Base-by-base conservation (phyloP, 441 rosid species). In the Arabidopsis lyrata region DNA sequence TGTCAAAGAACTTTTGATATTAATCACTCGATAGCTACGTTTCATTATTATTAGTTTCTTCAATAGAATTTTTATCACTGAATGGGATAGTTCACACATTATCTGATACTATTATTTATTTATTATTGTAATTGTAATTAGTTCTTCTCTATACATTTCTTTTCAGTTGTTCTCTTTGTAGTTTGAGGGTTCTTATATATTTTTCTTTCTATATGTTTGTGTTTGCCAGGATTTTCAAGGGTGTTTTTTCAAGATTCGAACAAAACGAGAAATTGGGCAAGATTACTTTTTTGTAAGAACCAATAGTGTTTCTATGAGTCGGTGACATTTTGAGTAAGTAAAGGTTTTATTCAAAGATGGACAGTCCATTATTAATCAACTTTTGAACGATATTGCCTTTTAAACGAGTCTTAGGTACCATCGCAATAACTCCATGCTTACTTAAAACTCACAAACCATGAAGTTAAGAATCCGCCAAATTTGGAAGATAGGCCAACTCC, bases 381-480 rank as follows among this genome's bases (percentile, higher is more conserved):
- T 60, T 27, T 53, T 47, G 27, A 68, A 69, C 63, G 65, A 57
- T 63, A 56, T 77, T 66, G 80, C 73, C 68, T 42, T 77, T 76
- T 64, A 31, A 56, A 48, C 48, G 62, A 48, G 72, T 71, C 63
- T 63, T 77, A 70, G 73, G 80, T 71, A 64, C 29, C 18, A 77
- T 41, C 68, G 77, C 79, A 76, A 76, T 70, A 76, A 69, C 75
- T 69, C 66, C 18, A 45, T 27, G 29, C 54, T 38, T 69, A 76
- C 79, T 76, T 58, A 55, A 76, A 69, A 76, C 70, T 69, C 75
- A 69, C 66, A 76, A 70, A 47, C 75, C 61, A 31, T 55, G 16
- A 56, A 70, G 66, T 77, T 58, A 77, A 41, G 63, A 71, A 34
- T 70, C 72, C 63, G 39, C 80, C 76, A 64, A 52, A 58, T 64